phyloP scores from a whole-genome alignment of 2,329 filamentous ascomycete genomes.

The Aureobasidium vineae region DNA sequence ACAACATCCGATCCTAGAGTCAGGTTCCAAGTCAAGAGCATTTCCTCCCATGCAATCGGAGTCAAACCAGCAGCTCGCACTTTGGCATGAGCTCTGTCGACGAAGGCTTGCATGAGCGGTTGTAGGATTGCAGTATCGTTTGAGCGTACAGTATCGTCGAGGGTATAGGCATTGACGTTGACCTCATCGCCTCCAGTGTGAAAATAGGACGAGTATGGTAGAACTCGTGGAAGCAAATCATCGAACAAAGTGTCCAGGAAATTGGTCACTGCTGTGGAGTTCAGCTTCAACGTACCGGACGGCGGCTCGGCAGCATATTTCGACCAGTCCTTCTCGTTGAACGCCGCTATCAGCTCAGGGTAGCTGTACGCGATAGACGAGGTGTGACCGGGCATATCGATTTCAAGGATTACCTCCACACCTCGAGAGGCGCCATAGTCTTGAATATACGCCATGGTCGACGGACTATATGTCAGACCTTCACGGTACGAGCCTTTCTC shows the following conservation, averaged over 20 bases:
- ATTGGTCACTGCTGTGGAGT: slow-evolving; percentile 64
- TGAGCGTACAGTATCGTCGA: slow-evolving; percentile 70
- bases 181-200: slow-evolving; percentile 88
- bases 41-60: slow-evolving; percentile 87
- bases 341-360: slow-evolving; percentile 69
- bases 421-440: slow-evolving; percentile 67
- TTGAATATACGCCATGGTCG: slow-evolving; percentile 65
- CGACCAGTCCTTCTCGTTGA: slow-evolving; percentile 55
- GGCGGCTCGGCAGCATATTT: slow-evolving; percentile 56
- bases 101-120: slow-evolving; percentile 74
- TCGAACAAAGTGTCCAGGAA: slow-evolving; percentile 71
- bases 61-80: slow-evolving; percentile 63
- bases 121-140: slow-evolving; percentile 64
- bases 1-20: slow-evolving; percentile 68
- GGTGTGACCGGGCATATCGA: slow-evolving; percentile 80
- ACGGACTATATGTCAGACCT: slow-evolving; percentile 64
- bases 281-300: slow-evolving; percentile 69
- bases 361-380: slow-evolving; percentile 63
- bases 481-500: slow-evolving; percentile 69
- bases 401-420: slow-evolving; percentile 70
- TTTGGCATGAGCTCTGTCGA: slow-evolving; percentile 66
- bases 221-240: slow-evolving; percentile 72
- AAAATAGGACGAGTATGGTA: slow-evolving; percentile 70
- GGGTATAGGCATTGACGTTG: slow-evolving; percentile 69
- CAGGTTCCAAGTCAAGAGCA: slow-evolving; percentile 74